A percentile compares a stretch with the other conserved stretches of the same genome.
phyloP scores from a whole-genome alignment of 1,139 yeast genomes.

The Sugiyamaella japonica region DNA sequence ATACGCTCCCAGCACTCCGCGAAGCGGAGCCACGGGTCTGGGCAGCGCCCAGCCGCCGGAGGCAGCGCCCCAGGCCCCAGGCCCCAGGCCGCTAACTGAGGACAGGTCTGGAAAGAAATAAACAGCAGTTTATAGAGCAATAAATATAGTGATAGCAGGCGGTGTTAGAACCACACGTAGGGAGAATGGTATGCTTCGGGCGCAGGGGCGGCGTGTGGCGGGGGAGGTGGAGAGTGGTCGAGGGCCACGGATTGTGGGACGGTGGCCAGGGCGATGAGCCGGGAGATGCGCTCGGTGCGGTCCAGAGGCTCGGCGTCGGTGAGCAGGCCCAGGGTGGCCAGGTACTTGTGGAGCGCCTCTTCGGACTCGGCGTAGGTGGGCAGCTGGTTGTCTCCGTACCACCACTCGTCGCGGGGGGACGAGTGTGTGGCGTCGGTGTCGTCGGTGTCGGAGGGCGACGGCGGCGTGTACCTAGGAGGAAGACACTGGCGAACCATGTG shows the following conservation, averaged over 20 bases:
- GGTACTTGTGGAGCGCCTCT: constrained; percentile 33
- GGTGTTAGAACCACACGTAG: constrained; percentile 19
- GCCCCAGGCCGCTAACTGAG: constrained; percentile 5
- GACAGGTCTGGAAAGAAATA: constrained; percentile 18
- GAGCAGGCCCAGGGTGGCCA: constrained; percentile 30
- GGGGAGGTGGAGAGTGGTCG: constrained; percentile 8
- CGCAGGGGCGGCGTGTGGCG: constrained; percentile 1
- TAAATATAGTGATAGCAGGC: neutral
- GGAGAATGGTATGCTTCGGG: constrained; percentile 20
- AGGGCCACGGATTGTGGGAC: constrained; percentile 16
- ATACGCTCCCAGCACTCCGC: neutral
- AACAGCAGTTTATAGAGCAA: neutral
- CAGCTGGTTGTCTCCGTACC: constrained; percentile 31
- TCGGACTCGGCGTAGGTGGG: constrained; percentile 36
- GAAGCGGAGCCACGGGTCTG: constrained; percentile 7
- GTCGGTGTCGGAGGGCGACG: constrained; percentile 15
- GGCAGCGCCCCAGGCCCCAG: neutral
- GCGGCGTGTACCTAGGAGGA: constrained; percentile 34
- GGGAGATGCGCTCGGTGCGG: constrained; percentile 20
- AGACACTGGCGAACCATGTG: constrained; percentile 36
- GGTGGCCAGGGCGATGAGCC: constrained; percentile 20
- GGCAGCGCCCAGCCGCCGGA: constrained; percentile 3
- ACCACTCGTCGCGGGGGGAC: constrained; percentile 33
- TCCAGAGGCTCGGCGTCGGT: constrained; percentile 15
- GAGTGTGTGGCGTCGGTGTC: constrained; percentile 12